phyloP scores from a whole-genome alignment of 1,284 basidiomycete genomes.

The Bjerkandera adusta region DNA sequence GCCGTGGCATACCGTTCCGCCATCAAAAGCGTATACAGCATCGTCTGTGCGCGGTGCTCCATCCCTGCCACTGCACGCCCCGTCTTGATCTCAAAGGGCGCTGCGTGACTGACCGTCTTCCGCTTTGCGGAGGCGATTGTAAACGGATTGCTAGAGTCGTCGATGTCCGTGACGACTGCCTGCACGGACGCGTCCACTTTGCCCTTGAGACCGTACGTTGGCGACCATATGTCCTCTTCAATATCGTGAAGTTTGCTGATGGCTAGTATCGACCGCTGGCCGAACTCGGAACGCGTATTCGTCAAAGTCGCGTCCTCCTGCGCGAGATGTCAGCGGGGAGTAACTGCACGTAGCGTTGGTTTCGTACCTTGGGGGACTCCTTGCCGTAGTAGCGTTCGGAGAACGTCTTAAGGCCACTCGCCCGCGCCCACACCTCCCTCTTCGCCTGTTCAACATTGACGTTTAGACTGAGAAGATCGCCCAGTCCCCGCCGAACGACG shows the following conservation, averaged over 20 bases:
- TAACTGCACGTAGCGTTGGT: not conserved
- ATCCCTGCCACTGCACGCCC: conserved; percentile 76
- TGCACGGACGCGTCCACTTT: conserved; percentile 93
- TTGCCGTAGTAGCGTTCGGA: conserved; percentile 58
- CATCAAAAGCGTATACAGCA: conserved; percentile 93
- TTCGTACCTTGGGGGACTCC: conserved; percentile 53
- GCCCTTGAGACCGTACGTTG: conserved; percentile 92
- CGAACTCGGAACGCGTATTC: conserved; percentile 55
- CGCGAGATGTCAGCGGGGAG: conserved; percentile 4
- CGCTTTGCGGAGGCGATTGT: conserved; percentile 16
- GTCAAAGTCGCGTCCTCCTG: conserved; percentile 64
- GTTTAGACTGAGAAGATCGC: conserved; percentile 63
- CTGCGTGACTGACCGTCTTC: conserved; percentile 33
- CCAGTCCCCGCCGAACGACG: conserved; percentile 48
- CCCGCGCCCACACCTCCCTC: conserved; percentile 58
- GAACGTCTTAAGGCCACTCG: conserved; percentile 64
- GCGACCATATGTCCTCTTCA: conserved; percentile 98
- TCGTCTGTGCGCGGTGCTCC: conserved; percentile 97
- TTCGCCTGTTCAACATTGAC: conserved; percentile 60
- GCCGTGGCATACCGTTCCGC: conserved; percentile 82
- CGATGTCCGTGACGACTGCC: conserved; percentile 51
- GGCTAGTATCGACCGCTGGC: conserved; percentile 57
- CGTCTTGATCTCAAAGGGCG: conserved; percentile 97
- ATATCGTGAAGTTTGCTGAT: conserved; percentile 79
- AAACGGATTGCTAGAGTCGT: conserved; percentile 24